Base-by-base conservation (phyloP, 768 basidiomycete genomes). In the Mycena kentingensis region DNA sequence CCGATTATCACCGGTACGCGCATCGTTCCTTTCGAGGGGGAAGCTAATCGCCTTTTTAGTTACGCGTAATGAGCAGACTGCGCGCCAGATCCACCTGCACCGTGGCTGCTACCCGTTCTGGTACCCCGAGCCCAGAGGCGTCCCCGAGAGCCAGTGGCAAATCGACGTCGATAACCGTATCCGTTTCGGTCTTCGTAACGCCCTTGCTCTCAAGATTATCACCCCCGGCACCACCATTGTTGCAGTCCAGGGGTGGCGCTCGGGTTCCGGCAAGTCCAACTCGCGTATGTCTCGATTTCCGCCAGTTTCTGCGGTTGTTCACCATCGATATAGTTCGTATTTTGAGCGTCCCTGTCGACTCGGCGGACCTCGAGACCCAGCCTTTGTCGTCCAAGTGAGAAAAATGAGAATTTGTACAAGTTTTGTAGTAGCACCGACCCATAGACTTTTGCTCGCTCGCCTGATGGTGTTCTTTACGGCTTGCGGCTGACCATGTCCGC, bases 181-280 rank as follows among this genome's bases (percentile, higher is more conserved):
- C 66, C 85, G 92, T 54, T 95, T 85, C 64, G 93, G 95, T 53
- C 79, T 98, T 70, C 80, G 84, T 67, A 87, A 78, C 66, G 97
- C 91, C 3, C 77, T 98, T 38, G 79, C 74, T 16, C 73, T 99
- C 71, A 88, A 90, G 58, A 81, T 99, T 67, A 86, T 98, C 76
- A 84, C 85, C 64, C 84, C 92, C 31, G 91, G 93, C 49, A 85
- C 85, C 47, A 92, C 94, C 22, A 82, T 99, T 65, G 78, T 98
- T 57, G 96, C 96, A 43, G 89, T 99, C 4, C 97, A 98, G 72
- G 97, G 97, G n/a, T 99, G 96, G 96, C 96, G 94, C 76, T 92
- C 94, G 37, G 97, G 97, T 52, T 82, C 97, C 38, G 95, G 94
- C 27, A 93, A 97, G 74, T 95, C 93, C 60, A 94, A 95, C 78